These are phyloP conservation scores for Scutellospora calospora DNA, from an alignment of 371 early-diverging fungal species.

Conservation along the genomic window DNA sequence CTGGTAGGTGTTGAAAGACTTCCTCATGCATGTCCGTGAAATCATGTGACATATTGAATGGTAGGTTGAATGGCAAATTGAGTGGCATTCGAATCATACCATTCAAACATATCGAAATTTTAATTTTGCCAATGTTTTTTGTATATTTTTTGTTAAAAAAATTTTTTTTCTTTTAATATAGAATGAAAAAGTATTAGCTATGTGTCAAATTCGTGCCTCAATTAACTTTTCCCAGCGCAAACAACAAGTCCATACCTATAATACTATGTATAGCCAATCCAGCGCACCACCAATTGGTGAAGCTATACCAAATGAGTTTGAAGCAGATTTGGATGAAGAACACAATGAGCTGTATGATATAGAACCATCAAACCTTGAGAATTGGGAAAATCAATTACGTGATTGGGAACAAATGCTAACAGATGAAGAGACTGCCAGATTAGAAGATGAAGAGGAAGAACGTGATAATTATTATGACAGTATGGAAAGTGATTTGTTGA, in stretches of 20 bases:
- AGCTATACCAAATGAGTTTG: neutral
- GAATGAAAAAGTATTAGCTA: constrained; percentile 34
- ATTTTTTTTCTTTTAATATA: constrained; percentile 13
- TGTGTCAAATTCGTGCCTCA: constrained; percentile 30
- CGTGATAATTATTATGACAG: neutral
- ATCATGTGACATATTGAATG: too few species aligned
- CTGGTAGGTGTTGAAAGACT: too few species aligned
- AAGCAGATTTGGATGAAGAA: neutral
- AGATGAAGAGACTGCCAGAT: neutral
- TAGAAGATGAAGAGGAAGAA: constrained; percentile 13
- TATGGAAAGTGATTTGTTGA: constrained; percentile 14
- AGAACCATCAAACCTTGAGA: neutral
- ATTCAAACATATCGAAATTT: neutral
- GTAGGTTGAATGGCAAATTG: too few species aligned
- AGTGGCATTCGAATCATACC: too few species aligned
- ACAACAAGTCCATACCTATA: neutral
- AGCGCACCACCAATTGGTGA: neutral
- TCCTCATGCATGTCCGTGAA: too few species aligned
- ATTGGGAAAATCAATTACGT: neutral
- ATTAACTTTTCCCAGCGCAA: constrained; percentile 22
- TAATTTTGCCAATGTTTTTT: neutral
- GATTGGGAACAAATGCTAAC: constrained; percentile 19
- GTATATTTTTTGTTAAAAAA: neutral
- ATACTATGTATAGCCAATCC: neutral
- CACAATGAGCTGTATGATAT: neutral